These are phyloP conservation scores for Ceratocystis cacaofunesta DNA, from an alignment of 2,329 filamentous ascomycete species.

Conservation along the genomic window DNA sequence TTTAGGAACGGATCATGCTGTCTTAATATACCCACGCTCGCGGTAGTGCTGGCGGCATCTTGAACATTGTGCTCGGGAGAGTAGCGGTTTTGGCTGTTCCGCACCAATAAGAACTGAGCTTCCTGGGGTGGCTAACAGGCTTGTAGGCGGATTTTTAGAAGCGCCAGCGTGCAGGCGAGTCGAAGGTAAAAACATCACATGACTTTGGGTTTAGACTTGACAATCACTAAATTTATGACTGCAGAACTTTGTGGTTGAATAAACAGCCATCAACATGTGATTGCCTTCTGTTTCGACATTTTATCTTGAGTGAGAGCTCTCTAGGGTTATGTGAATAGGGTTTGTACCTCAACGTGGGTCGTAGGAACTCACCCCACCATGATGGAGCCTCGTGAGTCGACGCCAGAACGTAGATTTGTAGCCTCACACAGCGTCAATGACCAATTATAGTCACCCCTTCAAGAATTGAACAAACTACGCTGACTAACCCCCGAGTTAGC, in stretches of 20 bases:
- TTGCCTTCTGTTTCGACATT: not conserved
- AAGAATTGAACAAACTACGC: not conserved
- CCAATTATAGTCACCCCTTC: not conserved
- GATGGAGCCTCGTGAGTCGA: slow-evolving; percentile 1
- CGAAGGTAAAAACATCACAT: not conserved
- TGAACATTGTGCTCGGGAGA: not conserved
- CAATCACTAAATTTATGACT: not conserved
- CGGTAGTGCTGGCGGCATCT: not conserved
- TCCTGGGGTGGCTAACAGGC: not conserved
- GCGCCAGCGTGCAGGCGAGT: not conserved
- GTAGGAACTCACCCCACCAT: slow-evolving; percentile 8
- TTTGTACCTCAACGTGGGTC: not conserved
- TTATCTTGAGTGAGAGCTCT: not conserved
- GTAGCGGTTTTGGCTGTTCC: not conserved
- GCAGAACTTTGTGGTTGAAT: not conserved
- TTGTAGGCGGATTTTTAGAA: not conserved
- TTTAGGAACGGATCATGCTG: not conserved
- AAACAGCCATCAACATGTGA: not conserved
- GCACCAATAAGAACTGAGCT: slow-evolving; percentile 10
- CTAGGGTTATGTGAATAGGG: not conserved
- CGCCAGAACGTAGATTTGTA: not conserved
- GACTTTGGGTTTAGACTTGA: not conserved
- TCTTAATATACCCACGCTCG: not conserved
- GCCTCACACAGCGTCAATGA: not conserved
- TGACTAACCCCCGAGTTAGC: not conserved